Evolutionary conservation across 192 early-diverging fungal species (phyloP).

Genomic region (Gonapodya prolifera): DNA sequence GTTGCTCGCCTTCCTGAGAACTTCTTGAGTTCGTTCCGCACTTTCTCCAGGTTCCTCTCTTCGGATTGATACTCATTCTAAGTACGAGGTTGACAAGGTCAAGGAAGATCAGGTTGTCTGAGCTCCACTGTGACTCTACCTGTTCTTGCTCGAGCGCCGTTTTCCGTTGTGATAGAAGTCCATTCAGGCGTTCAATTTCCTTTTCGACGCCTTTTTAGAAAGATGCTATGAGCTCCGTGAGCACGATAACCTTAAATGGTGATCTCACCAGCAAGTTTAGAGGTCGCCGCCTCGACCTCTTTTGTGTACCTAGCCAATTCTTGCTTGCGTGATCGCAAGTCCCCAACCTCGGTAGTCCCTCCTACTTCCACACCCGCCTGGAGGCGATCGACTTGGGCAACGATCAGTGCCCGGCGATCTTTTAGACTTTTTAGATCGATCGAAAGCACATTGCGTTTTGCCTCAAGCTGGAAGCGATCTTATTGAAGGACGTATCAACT

Average conservation of each 20-base stretch:
- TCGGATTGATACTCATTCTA: neutral
- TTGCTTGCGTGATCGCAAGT: neutral
- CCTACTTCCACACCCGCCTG: neutral
- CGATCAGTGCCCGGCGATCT: neutral
- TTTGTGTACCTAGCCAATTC: neutral
- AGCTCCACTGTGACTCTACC: neutral
- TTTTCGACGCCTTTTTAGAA: neutral
- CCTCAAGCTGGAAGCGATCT: slow-evolving; percentile 42
- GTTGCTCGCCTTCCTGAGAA: slow-evolving; percentile 30
- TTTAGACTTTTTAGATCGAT: slow-evolving; percentile 38
- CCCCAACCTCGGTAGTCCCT: neutral
- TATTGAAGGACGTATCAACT: neutral
- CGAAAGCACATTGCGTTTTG: slow-evolving; percentile 55
- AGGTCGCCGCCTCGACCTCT: neutral
- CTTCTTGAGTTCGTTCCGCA: neutral
- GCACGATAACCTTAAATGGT: too few species aligned
- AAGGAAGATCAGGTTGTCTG: neutral
- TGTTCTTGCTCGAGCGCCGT: neutral
- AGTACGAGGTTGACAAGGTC: neutral
- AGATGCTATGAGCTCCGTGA: too few species aligned
- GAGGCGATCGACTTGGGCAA: neutral
- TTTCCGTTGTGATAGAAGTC: neutral
- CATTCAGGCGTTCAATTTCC: neutral
- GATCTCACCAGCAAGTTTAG: neutral
- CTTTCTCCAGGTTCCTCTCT: neutral